Evolutionary conservation across 257 asterid species (phyloP).

Genomic region (Solanum sparsipilum): DNA sequence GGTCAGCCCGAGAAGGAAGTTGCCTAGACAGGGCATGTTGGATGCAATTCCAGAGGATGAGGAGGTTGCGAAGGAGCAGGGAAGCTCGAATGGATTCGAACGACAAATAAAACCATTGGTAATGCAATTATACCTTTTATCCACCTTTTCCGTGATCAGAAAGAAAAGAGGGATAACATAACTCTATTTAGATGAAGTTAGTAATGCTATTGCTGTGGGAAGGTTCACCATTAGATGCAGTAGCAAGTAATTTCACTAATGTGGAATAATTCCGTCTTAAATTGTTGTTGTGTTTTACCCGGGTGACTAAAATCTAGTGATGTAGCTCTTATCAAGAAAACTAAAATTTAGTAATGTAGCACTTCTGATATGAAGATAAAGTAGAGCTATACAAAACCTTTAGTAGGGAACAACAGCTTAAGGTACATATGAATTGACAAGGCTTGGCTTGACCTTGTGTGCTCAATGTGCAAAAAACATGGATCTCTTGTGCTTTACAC

Average conservation of each 20-base stretch:
- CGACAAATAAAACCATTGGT: slow-evolving; percentile 61
- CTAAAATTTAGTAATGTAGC: background rate
- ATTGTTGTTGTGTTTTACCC: background rate
- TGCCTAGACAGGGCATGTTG: slow-evolving; percentile 40
- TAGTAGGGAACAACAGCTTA: background rate
- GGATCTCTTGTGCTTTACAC: background rate
- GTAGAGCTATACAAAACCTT: background rate
- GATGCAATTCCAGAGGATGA: slow-evolving; percentile 77
- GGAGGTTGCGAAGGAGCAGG: slow-evolving; percentile 43
- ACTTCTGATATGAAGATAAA: background rate
- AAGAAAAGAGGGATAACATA: background rate
- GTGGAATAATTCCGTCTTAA: background rate
- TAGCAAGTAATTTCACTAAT: background rate
- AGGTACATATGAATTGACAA: background rate
- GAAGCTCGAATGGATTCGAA: slow-evolving; percentile 25
- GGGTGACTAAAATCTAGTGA: background rate
- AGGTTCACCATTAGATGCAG: background rate
- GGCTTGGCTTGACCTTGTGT: background rate
- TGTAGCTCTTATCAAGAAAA: background rate
- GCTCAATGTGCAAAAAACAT: background rate
- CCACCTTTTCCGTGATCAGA: background rate
- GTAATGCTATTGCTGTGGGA: background rate
- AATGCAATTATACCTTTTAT: background rate
- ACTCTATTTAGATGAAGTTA: background rate
- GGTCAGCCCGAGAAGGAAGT: slow-evolving; percentile 55